Conservation (phyloP, 306 rosid genomes). For the Acacia acuminata region DNA sequence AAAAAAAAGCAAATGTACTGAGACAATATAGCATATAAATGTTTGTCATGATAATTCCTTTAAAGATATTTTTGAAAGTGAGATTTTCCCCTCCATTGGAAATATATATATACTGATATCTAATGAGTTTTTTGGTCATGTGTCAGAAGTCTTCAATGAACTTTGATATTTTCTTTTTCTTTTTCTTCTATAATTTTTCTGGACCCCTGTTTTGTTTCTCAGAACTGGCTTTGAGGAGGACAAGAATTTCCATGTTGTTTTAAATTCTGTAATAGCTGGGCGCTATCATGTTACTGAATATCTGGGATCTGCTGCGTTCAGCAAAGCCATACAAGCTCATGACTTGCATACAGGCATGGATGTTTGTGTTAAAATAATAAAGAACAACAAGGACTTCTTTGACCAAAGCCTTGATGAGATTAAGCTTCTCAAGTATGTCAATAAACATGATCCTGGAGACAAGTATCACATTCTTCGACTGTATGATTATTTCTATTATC, state of each 20-base stretch:
- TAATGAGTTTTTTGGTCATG: neutral
- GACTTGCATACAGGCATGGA: conserved; percentile 97
- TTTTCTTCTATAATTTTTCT: conserved; percentile 30
- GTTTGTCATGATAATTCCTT: conserved; percentile 15
- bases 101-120: neutral
- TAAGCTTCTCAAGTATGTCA: conserved; percentile 97
- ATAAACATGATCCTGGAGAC: conserved; percentile 95
- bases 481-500: conserved; percentile 94
- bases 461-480: conserved; percentile 93
- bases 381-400: conserved; percentile 99
- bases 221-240: conserved; percentile 99
- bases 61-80: conserved; percentile 13
- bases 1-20: neutral
- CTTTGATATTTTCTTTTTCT: neutral
- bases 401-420: conserved; percentile 99
- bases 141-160: neutral
- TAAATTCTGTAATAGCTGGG: conserved; percentile 95
- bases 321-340: conserved; percentile 99
- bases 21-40: neutral
- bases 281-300: conserved; percentile 98
- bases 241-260: conserved; percentile 95
- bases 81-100: neutral
- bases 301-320: conserved; percentile 99
- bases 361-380: conserved; percentile 95
- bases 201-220: conserved; percentile 45